These are phyloP conservation scores for Gorgonomyces haynaldii DNA, from an alignment of 192 early-diverging fungal species.

Conservation along the genomic window DNA sequence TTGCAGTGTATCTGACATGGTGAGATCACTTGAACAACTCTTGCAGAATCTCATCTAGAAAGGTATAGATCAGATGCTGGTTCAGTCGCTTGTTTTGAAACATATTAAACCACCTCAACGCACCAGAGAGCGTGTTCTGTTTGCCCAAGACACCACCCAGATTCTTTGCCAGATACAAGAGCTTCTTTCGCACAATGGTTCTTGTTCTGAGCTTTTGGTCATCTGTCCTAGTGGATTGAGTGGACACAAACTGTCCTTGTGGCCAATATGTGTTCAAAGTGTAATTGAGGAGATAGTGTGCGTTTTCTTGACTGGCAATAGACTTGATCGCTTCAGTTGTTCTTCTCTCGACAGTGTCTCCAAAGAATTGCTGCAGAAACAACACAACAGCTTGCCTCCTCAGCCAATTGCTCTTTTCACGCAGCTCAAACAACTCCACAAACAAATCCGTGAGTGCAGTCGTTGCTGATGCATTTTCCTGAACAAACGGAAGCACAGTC, in stretches of 20 bases:
- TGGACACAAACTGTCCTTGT: constrained; percentile 16
- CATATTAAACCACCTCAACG: constrained; percentile 49
- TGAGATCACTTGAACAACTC: constrained; percentile 66
- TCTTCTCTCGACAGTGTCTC: constrained; percentile 73
- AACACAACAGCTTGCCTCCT: constrained; percentile 75
- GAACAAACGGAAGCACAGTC: no score
- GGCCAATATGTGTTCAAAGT: constrained; percentile 44
- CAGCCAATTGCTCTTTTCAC: no score
- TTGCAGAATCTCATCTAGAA: constrained; percentile 62
- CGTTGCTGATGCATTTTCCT: neutral
- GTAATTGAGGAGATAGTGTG: neutral
- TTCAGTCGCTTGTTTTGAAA: constrained; percentile 71
- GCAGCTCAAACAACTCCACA: constrained; percentile 87
- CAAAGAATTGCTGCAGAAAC: constrained; percentile 75
- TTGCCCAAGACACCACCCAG: constrained; percentile 70
- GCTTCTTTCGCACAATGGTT: constrained; percentile 11
- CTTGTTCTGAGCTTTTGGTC: constrained; percentile 31
- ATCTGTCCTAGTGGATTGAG: constrained; percentile 17
- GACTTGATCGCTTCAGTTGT: constrained; percentile 21
- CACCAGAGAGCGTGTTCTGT: constrained; percentile 69
- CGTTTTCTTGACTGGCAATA: neutral
- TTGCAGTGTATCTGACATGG: no score
- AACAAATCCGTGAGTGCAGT: constrained; percentile 67
- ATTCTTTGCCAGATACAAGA: constrained; percentile 30
- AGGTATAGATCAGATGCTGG: constrained; percentile 60